Percentiles rank a stretch among this genome's conserved stretches.
Conservation (phyloP, 2,329 filamentous ascomycete species). For the Pestalotiopsis sp. region DNA sequence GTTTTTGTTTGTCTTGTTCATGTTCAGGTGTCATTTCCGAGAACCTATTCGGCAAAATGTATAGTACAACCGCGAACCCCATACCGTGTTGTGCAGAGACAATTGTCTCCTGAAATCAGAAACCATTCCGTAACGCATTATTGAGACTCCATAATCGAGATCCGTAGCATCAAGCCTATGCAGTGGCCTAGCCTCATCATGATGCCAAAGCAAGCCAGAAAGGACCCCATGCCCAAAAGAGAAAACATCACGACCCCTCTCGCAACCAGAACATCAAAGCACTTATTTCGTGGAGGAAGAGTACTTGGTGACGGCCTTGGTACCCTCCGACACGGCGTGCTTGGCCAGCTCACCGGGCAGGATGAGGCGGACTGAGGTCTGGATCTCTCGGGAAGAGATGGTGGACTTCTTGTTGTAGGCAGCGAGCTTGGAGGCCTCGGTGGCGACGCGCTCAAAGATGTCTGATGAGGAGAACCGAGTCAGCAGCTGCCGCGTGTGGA, state of each 20-base stretch:
- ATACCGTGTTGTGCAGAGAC: conserved; percentile 67
- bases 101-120: conserved; percentile 66
- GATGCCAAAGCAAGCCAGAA: conserved; percentile 51
- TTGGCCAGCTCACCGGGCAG: conserved; percentile 98
- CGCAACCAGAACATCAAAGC: conserved; percentile 39
- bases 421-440: conserved; percentile 97
- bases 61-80: conserved; percentile 77
- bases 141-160: conserved; percentile 52
- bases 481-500: neutral
- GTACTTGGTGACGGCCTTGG: conserved; percentile 99
- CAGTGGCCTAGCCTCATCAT: conserved; percentile 54
- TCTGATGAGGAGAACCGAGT: conserved; percentile 55
- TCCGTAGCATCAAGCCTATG: conserved; percentile 16
- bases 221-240: conserved; percentile 53
- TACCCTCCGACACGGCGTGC: conserved; percentile 99
- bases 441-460: conserved; percentile 99
- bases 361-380: conserved; percentile 98
- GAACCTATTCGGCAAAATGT: conserved; percentile 64
- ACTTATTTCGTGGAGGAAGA: conserved; percentile 98
- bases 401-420: conserved; percentile 99
- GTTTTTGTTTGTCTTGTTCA: conserved; percentile 38
- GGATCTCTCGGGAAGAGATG: conserved; percentile 98
- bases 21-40: conserved; percentile 67
- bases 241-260: conserved; percentile 59
- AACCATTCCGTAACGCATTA: conserved; percentile 77